A percentile compares a stretch with the other conserved stretches of the same genome.
Evolutionary conservation across 257 asterid genomes (phyloP).

Genomic region (Anisodus tanguticus): DNA sequence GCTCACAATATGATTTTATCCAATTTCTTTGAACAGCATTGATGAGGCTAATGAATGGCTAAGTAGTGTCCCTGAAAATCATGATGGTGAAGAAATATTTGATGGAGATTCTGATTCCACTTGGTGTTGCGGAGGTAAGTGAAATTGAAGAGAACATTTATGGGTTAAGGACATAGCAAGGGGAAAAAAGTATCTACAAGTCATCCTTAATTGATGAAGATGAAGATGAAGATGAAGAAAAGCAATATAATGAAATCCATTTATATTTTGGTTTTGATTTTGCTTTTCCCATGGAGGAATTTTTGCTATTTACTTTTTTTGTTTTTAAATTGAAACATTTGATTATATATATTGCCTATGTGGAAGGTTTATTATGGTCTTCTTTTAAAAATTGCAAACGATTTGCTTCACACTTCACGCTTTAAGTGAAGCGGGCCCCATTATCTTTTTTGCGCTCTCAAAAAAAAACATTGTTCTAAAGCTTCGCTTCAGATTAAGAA

Average conservation of each 20-base stretch:
- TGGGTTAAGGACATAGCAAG: background rate
- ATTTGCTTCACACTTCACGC: too few relatives aligned
- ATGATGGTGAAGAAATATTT: slow-evolving; percentile 6
- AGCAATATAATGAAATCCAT: background rate
- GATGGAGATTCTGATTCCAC: background rate
- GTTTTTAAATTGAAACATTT: background rate
- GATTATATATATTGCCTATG: background rate
- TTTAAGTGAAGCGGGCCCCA: background rate
- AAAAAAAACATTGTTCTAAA: background rate
- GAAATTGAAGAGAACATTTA: background rate
- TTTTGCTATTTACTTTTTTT: background rate
- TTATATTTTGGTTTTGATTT: slow-evolving; percentile 20
- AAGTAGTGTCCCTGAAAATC: background rate
- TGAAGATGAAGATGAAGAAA: too few relatives aligned
- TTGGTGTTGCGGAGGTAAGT: background rate
- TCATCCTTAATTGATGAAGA: background rate
- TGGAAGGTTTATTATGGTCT: background rate
- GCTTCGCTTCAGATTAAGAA: background rate
- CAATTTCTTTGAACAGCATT: background rate
- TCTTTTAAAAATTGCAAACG: too few relatives aligned
- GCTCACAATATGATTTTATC: too few relatives aligned
- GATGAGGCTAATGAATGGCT: slow-evolving; percentile 15
- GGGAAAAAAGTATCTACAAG: background rate
- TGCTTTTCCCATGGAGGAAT: background rate
- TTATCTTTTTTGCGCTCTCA: background rate